Percentiles rank a stretch among this genome's conserved stretches.
Evolutionary conservation across 2,329 filamentous ascomycete species (phyloP).

Genomic region (Grosmannia huntii): DNA sequence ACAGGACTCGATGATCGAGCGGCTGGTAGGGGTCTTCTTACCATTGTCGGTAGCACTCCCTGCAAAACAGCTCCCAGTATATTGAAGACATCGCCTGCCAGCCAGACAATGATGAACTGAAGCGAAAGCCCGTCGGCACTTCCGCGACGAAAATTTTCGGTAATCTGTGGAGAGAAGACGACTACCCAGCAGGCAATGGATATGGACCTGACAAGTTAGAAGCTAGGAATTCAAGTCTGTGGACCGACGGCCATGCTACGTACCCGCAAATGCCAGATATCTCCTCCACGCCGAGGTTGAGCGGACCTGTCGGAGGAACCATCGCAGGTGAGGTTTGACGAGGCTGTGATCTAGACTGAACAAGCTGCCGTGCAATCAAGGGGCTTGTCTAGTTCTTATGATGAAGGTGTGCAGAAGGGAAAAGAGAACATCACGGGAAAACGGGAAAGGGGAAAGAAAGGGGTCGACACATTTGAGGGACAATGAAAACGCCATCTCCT

Average conservation of each 20-base stretch:
- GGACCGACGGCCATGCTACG: conserved; percentile 14
- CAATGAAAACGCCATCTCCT: background rate
- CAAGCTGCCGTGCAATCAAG: background rate
- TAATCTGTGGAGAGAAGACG: conserved; percentile 93
- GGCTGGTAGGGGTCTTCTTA: conserved; percentile 21
- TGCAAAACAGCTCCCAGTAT: conserved; percentile 19
- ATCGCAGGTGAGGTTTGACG: conserved; percentile 19
- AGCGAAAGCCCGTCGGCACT: conserved; percentile 15
- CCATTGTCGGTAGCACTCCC: conserved; percentile 85
- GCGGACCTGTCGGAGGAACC: conserved; percentile 40
- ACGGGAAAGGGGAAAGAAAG: background rate
- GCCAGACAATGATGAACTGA: conserved; percentile 87
- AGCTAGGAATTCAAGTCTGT: too few species aligned
- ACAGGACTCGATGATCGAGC: background rate
- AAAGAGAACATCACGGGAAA: background rate
- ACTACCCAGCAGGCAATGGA: conserved; percentile 97
- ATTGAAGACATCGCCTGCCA: conserved; percentile 56
- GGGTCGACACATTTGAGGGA: background rate
- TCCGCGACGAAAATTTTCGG: conserved; percentile 16
- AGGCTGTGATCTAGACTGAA: background rate
- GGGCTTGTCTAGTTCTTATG: background rate
- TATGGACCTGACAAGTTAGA: conserved; percentile 44
- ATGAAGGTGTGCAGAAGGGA: background rate
- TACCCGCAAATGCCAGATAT: conserved; percentile 86
- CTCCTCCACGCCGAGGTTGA: conserved; percentile 74